These are phyloP conservation scores for Keithomyces neogunnii DNA, from an alignment of 2,329 filamentous ascomycete genomes.

Conservation along the genomic window DNA sequence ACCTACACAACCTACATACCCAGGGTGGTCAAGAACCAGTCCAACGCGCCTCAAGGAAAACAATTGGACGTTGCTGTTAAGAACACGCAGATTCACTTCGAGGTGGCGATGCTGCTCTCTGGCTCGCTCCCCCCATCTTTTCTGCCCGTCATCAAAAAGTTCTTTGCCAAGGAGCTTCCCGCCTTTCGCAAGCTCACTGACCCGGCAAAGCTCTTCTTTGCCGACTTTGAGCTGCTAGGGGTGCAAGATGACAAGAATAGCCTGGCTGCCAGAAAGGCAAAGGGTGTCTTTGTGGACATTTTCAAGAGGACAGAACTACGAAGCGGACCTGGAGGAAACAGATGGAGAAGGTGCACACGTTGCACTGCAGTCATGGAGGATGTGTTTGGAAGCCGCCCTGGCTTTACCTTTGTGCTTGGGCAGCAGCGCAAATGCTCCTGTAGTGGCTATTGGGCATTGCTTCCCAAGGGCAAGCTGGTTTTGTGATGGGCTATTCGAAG, in stretches of 20 bases:
- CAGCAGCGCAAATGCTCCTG: slow-evolving; percentile 50
- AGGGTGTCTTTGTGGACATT: slow-evolving; percentile 37
- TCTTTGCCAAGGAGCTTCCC: slow-evolving; percentile 52
- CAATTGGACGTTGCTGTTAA: slow-evolving; percentile 36
- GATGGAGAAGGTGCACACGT: slow-evolving; percentile 38
- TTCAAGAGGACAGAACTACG: slow-evolving; percentile 52
- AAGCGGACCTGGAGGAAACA: slow-evolving; percentile 12
- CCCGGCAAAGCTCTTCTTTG: slow-evolving; percentile 61
- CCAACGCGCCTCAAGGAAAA: slow-evolving; percentile 33
- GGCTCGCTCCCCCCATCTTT: slow-evolving; percentile 38
- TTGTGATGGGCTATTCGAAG: slow-evolving; percentile 5
- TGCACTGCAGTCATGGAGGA: slow-evolving; percentile 62
- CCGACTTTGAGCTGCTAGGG: slow-evolving; percentile 62
- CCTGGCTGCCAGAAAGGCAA: slow-evolving; percentile 28
- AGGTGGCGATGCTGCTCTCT: slow-evolving; percentile 44
- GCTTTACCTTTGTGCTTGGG: slow-evolving; percentile 42
- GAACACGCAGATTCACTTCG: slow-evolving; percentile 38
- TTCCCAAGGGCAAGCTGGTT: slow-evolving; percentile 24
- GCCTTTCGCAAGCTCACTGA: slow-evolving; percentile 53
- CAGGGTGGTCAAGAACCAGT: slow-evolving; percentile 36
- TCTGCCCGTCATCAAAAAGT: slow-evolving; percentile 51
- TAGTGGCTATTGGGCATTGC: slow-evolving; percentile 42
- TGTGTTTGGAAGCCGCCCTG: slow-evolving; percentile 35
- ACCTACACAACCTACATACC: slow-evolving; percentile 39
- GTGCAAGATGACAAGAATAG: slow-evolving; percentile 49